These are phyloP conservation scores for Salix arbutifolia DNA, from an alignment of 345 rosid species.

Conservation along the genomic window DNA sequence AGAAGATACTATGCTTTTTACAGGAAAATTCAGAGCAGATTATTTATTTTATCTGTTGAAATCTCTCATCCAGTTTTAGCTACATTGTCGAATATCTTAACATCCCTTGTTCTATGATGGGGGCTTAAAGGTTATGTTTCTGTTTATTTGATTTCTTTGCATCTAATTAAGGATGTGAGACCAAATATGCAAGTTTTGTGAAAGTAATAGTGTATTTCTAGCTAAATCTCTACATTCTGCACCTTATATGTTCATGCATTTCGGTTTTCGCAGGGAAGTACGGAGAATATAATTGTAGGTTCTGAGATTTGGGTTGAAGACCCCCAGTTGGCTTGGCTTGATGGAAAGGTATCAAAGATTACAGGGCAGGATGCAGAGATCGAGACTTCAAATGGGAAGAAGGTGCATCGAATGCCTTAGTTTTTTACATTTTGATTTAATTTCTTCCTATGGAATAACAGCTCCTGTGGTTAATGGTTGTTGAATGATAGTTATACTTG, in stretches of 20 bases:
- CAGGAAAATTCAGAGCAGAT: not conserved
- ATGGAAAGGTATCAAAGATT: constrained; percentile 70
- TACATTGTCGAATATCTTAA: not conserved
- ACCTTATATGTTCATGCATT: not conserved
- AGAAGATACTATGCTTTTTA: not conserved
- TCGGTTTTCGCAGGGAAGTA: constrained; percentile 59
- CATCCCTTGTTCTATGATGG: no score
- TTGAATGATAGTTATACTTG: not conserved
- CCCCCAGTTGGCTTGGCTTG: constrained; percentile 65
- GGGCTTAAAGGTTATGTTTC: no score
- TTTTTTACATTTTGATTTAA: not conserved
- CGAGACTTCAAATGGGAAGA: constrained; percentile 51
- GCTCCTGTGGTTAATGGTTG: not conserved
- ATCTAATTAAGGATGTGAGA: not conserved
- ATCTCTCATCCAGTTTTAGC: not conserved
- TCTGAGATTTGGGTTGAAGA: constrained; percentile 94
- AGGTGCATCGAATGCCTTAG: constrained; percentile 33
- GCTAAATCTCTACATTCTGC: not conserved
- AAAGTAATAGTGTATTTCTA: not conserved
- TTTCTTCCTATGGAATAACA: not conserved
- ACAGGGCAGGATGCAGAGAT: constrained; percentile 55
- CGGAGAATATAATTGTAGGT: constrained; percentile 78
- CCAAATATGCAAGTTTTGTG: not conserved
- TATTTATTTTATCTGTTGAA: not conserved
- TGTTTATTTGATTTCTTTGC: not conserved